Percentiles rank a stretch among this genome's conserved stretches.
These are phyloP conservation scores for Rosa lucieae DNA, from an alignment of 306 rosid species.

Conservation along the genomic window DNA sequence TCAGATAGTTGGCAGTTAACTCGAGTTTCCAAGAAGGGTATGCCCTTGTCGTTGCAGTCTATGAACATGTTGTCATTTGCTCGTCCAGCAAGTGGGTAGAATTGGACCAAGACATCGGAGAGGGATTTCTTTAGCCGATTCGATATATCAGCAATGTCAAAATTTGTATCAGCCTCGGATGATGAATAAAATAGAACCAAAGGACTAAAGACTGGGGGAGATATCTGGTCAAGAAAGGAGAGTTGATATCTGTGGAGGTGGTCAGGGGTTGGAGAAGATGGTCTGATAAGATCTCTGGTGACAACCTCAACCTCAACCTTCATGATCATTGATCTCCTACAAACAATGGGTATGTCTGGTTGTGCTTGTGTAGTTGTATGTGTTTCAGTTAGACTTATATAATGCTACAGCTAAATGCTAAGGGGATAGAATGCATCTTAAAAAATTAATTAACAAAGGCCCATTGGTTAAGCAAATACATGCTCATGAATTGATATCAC, in stretches of 20 bases:
- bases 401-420: neutral
- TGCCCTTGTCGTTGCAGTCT: constrained; percentile 52
- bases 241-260: constrained; percentile 42
- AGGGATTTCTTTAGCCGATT: constrained; percentile 45
- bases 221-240: constrained; percentile 52
- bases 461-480: neutral
- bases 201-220: constrained; percentile 41
- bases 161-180: neutral
- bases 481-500: neutral
- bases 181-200: constrained; percentile 31
- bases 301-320: constrained; percentile 18
- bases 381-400: constrained; percentile 5
- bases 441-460: neutral
- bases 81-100: too few relatives aligned
- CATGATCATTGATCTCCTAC: constrained; percentile 7
- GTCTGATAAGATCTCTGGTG: constrained; percentile 26
- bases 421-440: neutral
- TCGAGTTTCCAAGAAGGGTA: constrained; percentile 40
- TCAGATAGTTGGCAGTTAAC: constrained; percentile 39
- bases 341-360: neutral
- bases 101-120: constrained; percentile 33
- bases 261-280: constrained; percentile 35
- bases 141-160: constrained; percentile 21
- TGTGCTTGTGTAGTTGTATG: neutral
- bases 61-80: constrained; percentile 21